Evolutionary conservation across 345 rosid genomes (phyloP), one percentile per base, ranked within the genome.

Genomic region (Acer negundo): DNA sequence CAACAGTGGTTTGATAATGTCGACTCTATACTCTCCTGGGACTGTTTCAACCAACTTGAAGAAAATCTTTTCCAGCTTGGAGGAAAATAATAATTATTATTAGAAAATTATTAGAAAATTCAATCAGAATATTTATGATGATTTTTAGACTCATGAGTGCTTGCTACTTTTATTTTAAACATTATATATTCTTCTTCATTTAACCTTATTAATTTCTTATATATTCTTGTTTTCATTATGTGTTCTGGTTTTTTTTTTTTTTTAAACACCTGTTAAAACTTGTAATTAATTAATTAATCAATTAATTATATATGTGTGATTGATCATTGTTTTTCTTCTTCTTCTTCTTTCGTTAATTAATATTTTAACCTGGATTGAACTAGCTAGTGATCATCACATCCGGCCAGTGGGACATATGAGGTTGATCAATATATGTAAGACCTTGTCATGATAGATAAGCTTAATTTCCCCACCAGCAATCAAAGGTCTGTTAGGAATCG

Each of bases 11-110:
- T 87, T 75, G 91, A 87, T 47, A 77, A 87, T 75, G 86, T 80
- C 51, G 94, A 91, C 79, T 89, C 93, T 65, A 74, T 89, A 42
- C 79, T 92, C 38, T 81, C 87, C 17, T 91, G 96, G 98, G 92
- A 91, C 67, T 72, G 75, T 44, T 88, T 87, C 81, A 72, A 69
- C 77, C 79, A 77, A 74, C 75, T 83, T 35, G 92, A 85, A 61
- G 88, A 87, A 76, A 87, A 79, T 62, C 46, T 85, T 28, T 79
- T 83, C 71, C 79, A 82, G 16, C 76, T 74, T 70, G 80, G 84
- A 78, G 80, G 84, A 78, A 72, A 79, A 75, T 80, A 70, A 31
- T 31, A 3, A 31, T 31, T 31, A 31, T 35, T 35, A 35, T 35
- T 35, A 35, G 4, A 35, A 35, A 35, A 35, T 10, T 46, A 46